A percentile compares a stretch with the other conserved stretches of the same genome.
Evolutionary conservation across 768 basidiomycete genomes (phyloP).

Genomic region (Gymnopilus junonius): DNA sequence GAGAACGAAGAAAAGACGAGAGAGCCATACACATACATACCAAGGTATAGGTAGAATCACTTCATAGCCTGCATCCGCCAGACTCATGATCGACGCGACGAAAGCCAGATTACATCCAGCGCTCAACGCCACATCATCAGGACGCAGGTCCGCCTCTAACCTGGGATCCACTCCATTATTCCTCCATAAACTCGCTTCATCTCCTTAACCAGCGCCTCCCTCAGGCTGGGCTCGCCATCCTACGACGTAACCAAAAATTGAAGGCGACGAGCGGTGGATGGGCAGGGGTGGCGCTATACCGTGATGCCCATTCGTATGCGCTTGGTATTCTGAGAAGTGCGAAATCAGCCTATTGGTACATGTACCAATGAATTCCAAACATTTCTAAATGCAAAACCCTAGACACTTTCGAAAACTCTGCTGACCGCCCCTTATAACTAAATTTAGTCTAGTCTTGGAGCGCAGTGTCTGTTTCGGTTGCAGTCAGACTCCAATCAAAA

Average conservation of each 20-base stretch:
- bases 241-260: slow-evolving; percentile 60
- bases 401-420: too few species aligned
- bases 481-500: too few species aligned
- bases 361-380: neutral
- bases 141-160: slow-evolving; percentile 43
- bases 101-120: slow-evolving; percentile 80
- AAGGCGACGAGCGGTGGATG: slow-evolving; percentile 41
- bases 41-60: slow-evolving; percentile 76
- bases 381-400: neutral
- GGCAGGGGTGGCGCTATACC: slow-evolving; percentile 43
- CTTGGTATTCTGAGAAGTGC: slow-evolving; percentile 50
- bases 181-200: slow-evolving; percentile 59
- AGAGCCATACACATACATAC: slow-evolving; percentile 33
- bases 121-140: slow-evolving; percentile 67
- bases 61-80: slow-evolving; percentile 72
- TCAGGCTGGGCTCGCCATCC: slow-evolving; percentile 58
- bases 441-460: too few species aligned
- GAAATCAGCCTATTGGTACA: neutral
- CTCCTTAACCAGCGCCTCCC: slow-evolving; percentile 59
- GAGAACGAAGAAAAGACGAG: neutral
- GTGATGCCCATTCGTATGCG: slow-evolving; percentile 59
- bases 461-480: too few species aligned
- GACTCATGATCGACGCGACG: slow-evolving; percentile 57
- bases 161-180: slow-evolving; percentile 26
- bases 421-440: too few species aligned